Evolutionary conservation across 805 yeast genomes (phyloP), one percentile per base, ranked within the genome.

Genomic region (Candida verbasci): DNA sequence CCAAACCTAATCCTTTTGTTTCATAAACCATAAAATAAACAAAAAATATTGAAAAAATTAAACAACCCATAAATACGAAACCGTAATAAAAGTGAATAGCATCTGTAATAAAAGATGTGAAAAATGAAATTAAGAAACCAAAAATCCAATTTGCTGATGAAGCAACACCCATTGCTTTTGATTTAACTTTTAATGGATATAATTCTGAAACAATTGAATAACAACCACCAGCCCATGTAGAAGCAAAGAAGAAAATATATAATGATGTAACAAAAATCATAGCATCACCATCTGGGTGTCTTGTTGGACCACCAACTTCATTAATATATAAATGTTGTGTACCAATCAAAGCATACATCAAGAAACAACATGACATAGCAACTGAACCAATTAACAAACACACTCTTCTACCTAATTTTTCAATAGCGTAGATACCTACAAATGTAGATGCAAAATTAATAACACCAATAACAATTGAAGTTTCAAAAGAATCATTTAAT

Each of bases 11-110:
- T 3, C 36, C 94, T 64, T 76, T 78, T 38, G 95, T 86, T 62
- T 83, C 89, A 49, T 78, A 77, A 41, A 86, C 78, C 48, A 73
- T 71, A 70, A 85, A 78, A 70, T 72, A 77, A 34, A 84, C 84
- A 59, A 81, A 86, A 59, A 82, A 66, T 54, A 80, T 62, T 39
- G 79, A 70, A 45, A 77, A 74, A 25, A 78, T 60, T 62, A 78
- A 60, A 56, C 83, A 77, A 11, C 36, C 36, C 29, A 33, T 25
- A 14, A 33, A 33, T 17, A 33, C 76, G 48, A 72, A 80, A 1
- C 94, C 93, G 44, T 74, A 72, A 47, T 70, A 68, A 63, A 78
- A 83, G 25, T 80, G 82, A 48, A 85, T 76, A 24, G 61, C 58
- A 9, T 62, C 56, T 8, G 81, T 78, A 40, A 85, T 70, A 43